These are phyloP conservation scores for Delphinella strobiligena DNA, from an alignment of 2,329 filamentous ascomycete genomes.

Conservation along the genomic window DNA sequence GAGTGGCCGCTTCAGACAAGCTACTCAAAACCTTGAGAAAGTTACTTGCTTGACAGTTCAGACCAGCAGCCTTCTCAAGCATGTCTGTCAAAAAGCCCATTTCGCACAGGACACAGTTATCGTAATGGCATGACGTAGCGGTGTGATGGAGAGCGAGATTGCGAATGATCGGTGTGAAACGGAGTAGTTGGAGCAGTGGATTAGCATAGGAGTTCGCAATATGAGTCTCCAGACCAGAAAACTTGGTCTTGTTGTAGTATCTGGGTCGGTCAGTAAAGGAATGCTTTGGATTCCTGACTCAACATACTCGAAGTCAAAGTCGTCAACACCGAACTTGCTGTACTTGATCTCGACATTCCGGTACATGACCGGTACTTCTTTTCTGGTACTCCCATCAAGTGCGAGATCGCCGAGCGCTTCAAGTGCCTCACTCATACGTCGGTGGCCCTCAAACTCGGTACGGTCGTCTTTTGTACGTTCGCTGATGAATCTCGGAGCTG, in stretches of 20 bases:
- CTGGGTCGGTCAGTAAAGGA: constrained; percentile 31
- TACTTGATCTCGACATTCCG: constrained; percentile 96
- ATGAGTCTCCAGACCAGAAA: constrained; percentile 88
- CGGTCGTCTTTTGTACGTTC: constrained; percentile 64
- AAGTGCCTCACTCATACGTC: constrained; percentile 43
- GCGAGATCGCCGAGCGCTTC: constrained; percentile 57
- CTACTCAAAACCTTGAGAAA: constrained; percentile 80
- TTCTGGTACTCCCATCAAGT: constrained; percentile 58
- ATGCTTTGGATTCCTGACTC: not conserved
- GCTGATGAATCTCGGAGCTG: constrained; percentile 86
- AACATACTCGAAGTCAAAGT: constrained; percentile 86
- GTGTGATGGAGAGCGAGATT: constrained; percentile 85
- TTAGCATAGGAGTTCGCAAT: constrained; percentile 97
- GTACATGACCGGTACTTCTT: constrained; percentile 80
- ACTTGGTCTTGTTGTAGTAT: constrained; percentile 87
- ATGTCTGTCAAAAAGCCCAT: constrained; percentile 95
- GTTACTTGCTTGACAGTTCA: constrained; percentile 94
- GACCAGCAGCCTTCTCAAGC: constrained; percentile 87
- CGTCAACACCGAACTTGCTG: constrained; percentile 97
- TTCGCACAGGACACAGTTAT: constrained; percentile 82
- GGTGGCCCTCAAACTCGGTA: constrained; percentile 36
- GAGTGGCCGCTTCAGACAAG: constrained; percentile 60
- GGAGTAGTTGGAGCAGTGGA: constrained; percentile 76
- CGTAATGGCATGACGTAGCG: constrained; percentile 69
- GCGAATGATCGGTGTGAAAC: constrained; percentile 77